Base-by-base conservation (phyloP, 1,284 basidiomycete species). In the Leccinum laetum region DNA sequence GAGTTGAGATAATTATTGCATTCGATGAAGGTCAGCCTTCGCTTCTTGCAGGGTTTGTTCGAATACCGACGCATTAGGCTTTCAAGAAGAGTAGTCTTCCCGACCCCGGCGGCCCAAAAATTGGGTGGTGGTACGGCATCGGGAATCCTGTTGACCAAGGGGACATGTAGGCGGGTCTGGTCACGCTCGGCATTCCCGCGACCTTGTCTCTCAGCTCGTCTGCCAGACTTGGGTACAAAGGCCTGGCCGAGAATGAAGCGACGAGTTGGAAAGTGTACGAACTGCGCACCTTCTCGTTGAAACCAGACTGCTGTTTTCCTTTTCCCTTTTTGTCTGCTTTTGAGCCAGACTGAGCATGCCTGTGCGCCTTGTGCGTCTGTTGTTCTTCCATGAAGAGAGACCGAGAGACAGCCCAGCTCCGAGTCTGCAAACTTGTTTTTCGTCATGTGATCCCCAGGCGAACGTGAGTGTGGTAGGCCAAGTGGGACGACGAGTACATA, bases 31-130 rank as follows among this genome's bases (percentile, higher is more conserved):
- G 29, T 29, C 29, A 29, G 29, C 29, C 29, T 29, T 29, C 29
- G 29, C 29, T 29, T 29, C 29, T 29, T 29, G 89, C 16, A 99
- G 80, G 0, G 94, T 96, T 77, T 98, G 96, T 99, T 99, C 9
- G 97, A 95, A 78, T 95, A 98, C 58, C 96, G 83, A 63, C 95
- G 86, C 37, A 99, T 91, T 26, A 99, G 87, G 70, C 92, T 95
- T 74, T 97, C 94, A 72, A 99, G 84, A 11, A 99, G 84, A 2
- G 97, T 99, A 1, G 95, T 94, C 80, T 99, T 99, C 64, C 98
- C 98, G 29, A 96, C 98, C 18, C 98, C 98, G 96, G 92, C 14
- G 98, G 97, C 0, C 98, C 98, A 59, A 99, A 96, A 61, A 99
- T 87, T n/a, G 2, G 98, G 98, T 13, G 98, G 97, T 2, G 97